Conservation (phyloP, 148 eudicot species). For the Diospyros kaki region DNA sequence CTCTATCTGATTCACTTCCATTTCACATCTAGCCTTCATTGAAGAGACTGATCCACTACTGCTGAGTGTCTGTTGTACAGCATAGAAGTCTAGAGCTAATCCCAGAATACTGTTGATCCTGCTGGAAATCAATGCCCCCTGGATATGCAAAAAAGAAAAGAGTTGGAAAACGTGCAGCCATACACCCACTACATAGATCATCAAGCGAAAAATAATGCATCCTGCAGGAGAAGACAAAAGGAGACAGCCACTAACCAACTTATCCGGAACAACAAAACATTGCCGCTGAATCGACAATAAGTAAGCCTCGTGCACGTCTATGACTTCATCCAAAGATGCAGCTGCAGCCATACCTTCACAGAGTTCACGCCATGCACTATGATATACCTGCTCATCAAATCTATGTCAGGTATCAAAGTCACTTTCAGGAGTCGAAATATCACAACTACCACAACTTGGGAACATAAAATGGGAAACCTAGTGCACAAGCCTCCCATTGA, state of each 20-base stretch:
- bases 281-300: constrained; percentile 89
- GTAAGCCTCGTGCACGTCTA: constrained; percentile 91
- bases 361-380: constrained; percentile 94
- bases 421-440: no score
- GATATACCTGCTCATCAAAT: constrained; percentile 60
- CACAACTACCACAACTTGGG: no score
- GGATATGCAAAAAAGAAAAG: constrained; percentile 14
- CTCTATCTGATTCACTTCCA: constrained; percentile 85
- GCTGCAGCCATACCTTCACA: constrained; percentile 91
- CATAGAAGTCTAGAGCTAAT: constrained; percentile 82
- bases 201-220: background rate
- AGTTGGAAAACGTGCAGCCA: background rate
- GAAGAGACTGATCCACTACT: constrained; percentile 78
- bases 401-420: constrained; percentile 9
- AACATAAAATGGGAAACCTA: no score
- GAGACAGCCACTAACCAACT: constrained; percentile 66
- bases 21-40: constrained; percentile 82
- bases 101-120: constrained; percentile 86
- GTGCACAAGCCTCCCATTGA: no score
- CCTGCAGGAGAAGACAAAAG: background rate
- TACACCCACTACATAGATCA: background rate
- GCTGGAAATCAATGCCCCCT: constrained; percentile 96
- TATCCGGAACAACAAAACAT: constrained; percentile 97
- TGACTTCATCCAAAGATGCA: constrained; percentile 87
- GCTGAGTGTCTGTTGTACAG: constrained; percentile 58